These are phyloP conservation scores for Kentomonas sorsogonicus DNA, from an alignment of 208 protist genomes.

Conservation along the genomic window DNA sequence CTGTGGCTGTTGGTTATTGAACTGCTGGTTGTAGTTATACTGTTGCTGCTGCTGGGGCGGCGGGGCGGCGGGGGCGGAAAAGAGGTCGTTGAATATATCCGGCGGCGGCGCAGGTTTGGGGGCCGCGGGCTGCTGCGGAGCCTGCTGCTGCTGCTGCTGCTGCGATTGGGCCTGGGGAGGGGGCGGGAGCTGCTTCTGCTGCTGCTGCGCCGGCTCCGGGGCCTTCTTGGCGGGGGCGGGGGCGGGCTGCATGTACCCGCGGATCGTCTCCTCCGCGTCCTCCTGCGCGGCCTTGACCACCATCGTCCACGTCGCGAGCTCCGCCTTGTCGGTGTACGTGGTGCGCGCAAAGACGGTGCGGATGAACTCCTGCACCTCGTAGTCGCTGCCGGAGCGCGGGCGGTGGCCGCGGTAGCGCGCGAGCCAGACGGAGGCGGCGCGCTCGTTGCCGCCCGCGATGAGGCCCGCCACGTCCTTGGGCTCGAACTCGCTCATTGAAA, in stretches of 20 bases:
- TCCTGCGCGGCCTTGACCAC: too few species aligned
- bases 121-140: too few species aligned
- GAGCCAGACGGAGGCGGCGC: conserved; percentile 54
- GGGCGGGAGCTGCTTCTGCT: background rate
- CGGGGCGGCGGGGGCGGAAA: too few species aligned
- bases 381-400: conserved; percentile 37
- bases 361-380: conserved; percentile 31
- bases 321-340: conserved; percentile 25
- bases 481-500: conserved; percentile 79
- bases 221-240: background rate
- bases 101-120: background rate
- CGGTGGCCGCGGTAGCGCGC: conserved; percentile 27
- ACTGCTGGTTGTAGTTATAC: too few species aligned
- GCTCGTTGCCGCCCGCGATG: conserved; percentile 55
- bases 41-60: too few species aligned
- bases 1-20: too few species aligned
- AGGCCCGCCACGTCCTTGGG: conserved; percentile 66
- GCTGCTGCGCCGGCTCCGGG: conserved; percentile 10
- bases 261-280: too few species aligned
- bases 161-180: conserved; percentile 18
- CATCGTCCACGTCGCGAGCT: too few species aligned
- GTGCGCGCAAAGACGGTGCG: conserved; percentile 36
- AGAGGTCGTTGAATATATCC: conserved; percentile 8
- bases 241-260: conserved; percentile 26
- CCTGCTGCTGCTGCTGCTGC: conserved; percentile 5